These are phyloP conservation scores for Mytilinidion resinicola DNA, from an alignment of 495 filamentous ascomycete genomes.

Conservation along the genomic window DNA sequence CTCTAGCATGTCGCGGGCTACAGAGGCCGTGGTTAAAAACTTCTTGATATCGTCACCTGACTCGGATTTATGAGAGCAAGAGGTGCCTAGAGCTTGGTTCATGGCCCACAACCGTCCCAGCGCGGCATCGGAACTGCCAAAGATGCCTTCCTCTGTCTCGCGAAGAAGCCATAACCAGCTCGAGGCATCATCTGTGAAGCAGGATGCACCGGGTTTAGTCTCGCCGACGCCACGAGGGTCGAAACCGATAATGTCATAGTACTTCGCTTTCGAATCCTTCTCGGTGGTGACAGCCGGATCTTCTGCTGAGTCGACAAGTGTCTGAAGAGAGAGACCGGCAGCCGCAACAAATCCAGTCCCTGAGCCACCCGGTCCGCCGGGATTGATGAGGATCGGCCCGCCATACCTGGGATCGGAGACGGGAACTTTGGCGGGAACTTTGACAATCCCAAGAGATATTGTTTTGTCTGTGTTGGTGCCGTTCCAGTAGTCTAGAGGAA, in stretches of 20 bases:
- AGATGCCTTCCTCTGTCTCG: conserved; percentile 29
- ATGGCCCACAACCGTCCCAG: conserved; percentile 36
- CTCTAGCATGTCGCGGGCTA: conserved; percentile 47
- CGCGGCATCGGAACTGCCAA: conserved; percentile 34
- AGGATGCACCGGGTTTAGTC: conserved; percentile 38
- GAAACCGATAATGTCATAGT: conserved; percentile 52
- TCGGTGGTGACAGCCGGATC: conserved; percentile 9
- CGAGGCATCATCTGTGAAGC: conserved; percentile 32
- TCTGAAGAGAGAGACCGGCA: conserved; percentile 27
- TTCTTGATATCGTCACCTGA: conserved; percentile 38
- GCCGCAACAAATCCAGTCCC: conserved; percentile 30
- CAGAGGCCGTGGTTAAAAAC: conserved; percentile 44
- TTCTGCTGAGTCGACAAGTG: conserved; percentile 35
- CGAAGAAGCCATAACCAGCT: conserved; percentile 33
- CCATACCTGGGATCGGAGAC: conserved; percentile 39
- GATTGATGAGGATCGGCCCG: conserved; percentile 39
- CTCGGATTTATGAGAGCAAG: conserved; percentile 26
- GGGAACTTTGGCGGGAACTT: conserved; percentile 37
- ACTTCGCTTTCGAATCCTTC: conserved; percentile 33
- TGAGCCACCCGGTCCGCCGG: conserved; percentile 44
- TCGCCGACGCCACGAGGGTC: conserved; percentile 42
- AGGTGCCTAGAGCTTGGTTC: conserved; percentile 28
- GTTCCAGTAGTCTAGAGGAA: conserved; percentile 42
- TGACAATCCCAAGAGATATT: conserved; percentile 37
- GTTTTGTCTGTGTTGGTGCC: conserved; percentile 27